Conservation (phyloP, 306 rosid species). For the Quercus parvula region DNA sequence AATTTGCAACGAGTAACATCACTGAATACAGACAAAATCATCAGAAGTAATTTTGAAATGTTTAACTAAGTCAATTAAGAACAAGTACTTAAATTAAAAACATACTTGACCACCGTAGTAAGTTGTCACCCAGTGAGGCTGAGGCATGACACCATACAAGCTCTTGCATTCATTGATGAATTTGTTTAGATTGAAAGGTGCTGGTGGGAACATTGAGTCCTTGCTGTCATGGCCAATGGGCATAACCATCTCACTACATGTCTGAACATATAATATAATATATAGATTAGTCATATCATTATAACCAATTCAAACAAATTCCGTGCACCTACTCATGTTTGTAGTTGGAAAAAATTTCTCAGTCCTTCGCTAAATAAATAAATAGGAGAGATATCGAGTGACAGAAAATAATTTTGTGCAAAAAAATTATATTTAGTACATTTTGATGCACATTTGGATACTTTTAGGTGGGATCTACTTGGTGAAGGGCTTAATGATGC, state of each 20-base stretch:
- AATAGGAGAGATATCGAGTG: too few relatives aligned
- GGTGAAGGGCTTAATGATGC: too few relatives aligned
- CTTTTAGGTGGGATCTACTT: too few relatives aligned
- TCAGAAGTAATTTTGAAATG: background rate
- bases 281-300: background rate
- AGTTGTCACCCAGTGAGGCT: slow-evolving; percentile 65
- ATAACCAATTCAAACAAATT: too few relatives aligned
- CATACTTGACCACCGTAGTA: slow-evolving; percentile 70
- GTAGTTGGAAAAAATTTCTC: too few relatives aligned
- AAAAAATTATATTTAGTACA: too few relatives aligned
- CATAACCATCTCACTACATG: slow-evolving; percentile 54
- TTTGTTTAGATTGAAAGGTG: slow-evolving; percentile 30
- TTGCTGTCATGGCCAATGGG: slow-evolving; percentile 44
- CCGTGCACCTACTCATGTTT: too few relatives aligned
- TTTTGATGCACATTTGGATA: too few relatives aligned
- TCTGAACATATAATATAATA: slow-evolving; percentile 17
- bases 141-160: slow-evolving; percentile 52
- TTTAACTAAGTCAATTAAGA: background rate
- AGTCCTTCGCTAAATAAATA: too few relatives aligned
- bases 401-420: too few relatives aligned
- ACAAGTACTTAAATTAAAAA: background rate
- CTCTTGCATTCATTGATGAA: slow-evolving; percentile 32
- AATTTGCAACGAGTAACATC: background rate
- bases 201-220: slow-evolving; percentile 45
- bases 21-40: background rate